Percentiles rank a stretch among this genome's conserved stretches.
Evolutionary conservation across 2,329 filamentous ascomycete genomes (phyloP).

Genomic region (Arachnomyces sp.): DNA sequence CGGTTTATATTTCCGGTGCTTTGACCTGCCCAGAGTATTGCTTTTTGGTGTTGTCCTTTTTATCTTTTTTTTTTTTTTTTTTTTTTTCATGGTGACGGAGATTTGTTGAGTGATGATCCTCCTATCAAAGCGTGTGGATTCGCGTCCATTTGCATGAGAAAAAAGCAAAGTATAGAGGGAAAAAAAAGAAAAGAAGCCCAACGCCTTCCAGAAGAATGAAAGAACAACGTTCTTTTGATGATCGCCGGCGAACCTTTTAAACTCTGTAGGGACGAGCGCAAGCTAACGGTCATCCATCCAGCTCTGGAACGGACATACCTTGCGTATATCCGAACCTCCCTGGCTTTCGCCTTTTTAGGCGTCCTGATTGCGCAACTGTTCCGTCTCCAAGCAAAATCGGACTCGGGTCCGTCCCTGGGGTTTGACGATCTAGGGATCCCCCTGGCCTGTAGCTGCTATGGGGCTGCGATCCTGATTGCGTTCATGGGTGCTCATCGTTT

Average conservation of each 20-base stretch:
- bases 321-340: slow-evolving; percentile 63
- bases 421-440: slow-evolving; percentile 57
- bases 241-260: background rate
- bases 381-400: slow-evolving; percentile 46
- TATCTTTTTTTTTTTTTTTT: slow-evolving; percentile 1
- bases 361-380: slow-evolving; percentile 62
- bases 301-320: slow-evolving; percentile 70
- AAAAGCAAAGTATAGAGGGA: too few species aligned
- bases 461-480: slow-evolving; percentile 38
- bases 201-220: too few species aligned
- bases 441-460: slow-evolving; percentile 44
- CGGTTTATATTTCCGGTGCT: background rate
- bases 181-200: too few species aligned
- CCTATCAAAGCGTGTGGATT: too few species aligned
- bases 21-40: background rate
- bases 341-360: slow-evolving; percentile 61
- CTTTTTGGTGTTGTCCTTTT: background rate
- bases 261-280: background rate
- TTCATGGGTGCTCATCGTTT: slow-evolving; percentile 47
- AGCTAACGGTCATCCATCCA: slow-evolving; percentile 24
- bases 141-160: too few species aligned
- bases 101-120: too few species aligned
- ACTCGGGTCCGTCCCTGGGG: slow-evolving; percentile 41
- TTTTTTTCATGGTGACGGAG: background rate
- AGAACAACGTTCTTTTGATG: background rate